Percentiles rank a stretch among this genome's conserved stretches.
These are phyloP conservation scores for Lithohypha guttulata DNA, from an alignment of 2,329 filamentous ascomycete genomes.

Conservation along the genomic window DNA sequence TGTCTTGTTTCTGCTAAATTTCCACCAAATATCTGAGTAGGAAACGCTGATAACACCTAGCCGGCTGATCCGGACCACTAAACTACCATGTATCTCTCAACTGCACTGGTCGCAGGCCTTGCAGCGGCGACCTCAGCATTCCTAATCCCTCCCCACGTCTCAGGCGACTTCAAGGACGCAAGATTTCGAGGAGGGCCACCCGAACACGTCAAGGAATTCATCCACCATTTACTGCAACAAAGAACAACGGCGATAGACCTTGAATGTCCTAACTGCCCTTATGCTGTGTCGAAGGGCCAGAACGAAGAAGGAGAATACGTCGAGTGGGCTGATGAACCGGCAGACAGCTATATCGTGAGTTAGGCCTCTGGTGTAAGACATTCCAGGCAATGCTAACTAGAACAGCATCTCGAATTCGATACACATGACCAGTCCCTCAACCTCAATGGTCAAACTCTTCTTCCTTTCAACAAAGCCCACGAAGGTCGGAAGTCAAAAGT, in stretches of 20 bases:
- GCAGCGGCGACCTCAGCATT: slow-evolving; percentile 16
- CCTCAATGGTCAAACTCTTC: slow-evolving; percentile 16
- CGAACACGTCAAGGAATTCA: slow-evolving; percentile 7
- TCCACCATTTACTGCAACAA: slow-evolving; percentile 2
- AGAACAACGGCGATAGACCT: slow-evolving; percentile 13
- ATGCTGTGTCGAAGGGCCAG: too few species aligned
- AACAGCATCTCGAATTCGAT: slow-evolving; percentile 18
- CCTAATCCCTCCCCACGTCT: slow-evolving; percentile 19
- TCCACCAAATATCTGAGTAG: not conserved
- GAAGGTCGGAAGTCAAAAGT: slow-evolving; percentile 11
- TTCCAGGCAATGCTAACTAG: not conserved
- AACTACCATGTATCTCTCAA: too few species aligned
- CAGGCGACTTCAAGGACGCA: slow-evolving; percentile 13
- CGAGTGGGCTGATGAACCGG: too few species aligned
- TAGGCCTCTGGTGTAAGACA: too few species aligned
- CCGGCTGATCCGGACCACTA: too few species aligned
- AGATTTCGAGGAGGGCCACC: slow-evolving; percentile 12
- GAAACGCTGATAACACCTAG: not conserved
- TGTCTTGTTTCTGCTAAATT: not conserved
- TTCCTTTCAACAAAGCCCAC: slow-evolving; percentile 10
- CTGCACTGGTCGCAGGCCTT: slow-evolving; percentile 20
- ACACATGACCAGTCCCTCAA: slow-evolving; percentile 13
- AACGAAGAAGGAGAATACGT: too few species aligned
- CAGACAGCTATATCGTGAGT: too few species aligned
- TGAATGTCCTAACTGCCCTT: slow-evolving; percentile 20